Base-by-base conservation (phyloP, 345 rosid species). In the Ceriops zippeliana region DNA sequence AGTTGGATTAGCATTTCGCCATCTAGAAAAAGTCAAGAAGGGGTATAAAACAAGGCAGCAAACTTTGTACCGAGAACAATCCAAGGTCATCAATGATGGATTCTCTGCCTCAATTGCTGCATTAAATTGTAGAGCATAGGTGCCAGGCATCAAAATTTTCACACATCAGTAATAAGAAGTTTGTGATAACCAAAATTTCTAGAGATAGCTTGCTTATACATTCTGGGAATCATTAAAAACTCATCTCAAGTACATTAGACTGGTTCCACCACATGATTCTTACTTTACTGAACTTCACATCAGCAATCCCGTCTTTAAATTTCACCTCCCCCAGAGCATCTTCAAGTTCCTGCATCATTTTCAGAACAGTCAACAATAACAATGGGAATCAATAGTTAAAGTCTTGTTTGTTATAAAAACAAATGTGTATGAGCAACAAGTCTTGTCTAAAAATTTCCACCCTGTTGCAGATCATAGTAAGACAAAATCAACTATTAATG, bases 221-320 rank as follows among this genome's bases (percentile, higher is more conserved):
- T 3, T 11, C 17, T 42, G 49, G 49, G 5, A 42, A 42, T 42
- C 49, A 42, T 42, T 42, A 42, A 42, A 13, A 56, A 56, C 28
- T 56, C 24, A 19, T 56, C 31, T 24, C 5, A 21, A 11, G 59
- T 8, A 56, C 17, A 4, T 24, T 56, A 1, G 6, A 56, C 17
- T 42, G 15, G 21, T 37, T 62, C 60, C 56, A 62, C 66, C 27
- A 65, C 34, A 27, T 42, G n/a, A 47, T 74, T 67, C 92, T 90
- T 79, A 90, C 98, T 86, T 86, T 78, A 73, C 93, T 93, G 86
- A 93, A 93, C 75, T 93, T 92, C 71, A 93, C 84, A 86, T 90
- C 91, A 80, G 97, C 96, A 74, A 93, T 86, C 70, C 97, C 95
- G 60, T 89, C 88, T 67, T 69, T 86, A 76, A 87, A 83, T 74